phyloP scores from a whole-genome alignment of 2,329 filamentous ascomycete genomes.

The Oidium heveae region DNA sequence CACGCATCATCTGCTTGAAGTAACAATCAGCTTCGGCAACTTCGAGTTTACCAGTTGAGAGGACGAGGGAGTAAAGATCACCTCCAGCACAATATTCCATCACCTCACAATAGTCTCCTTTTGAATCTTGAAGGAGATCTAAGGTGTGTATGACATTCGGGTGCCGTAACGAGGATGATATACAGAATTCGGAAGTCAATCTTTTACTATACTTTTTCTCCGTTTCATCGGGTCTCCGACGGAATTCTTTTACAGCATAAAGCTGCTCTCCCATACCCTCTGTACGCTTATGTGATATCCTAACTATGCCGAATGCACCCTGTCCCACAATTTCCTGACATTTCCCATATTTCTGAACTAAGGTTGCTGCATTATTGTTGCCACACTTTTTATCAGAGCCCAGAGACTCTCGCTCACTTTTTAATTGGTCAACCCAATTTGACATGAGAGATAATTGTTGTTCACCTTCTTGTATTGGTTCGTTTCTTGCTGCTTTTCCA shows the following conservation, averaged over 20 bases:
- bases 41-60: slow-evolving; percentile 76
- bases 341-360: slow-evolving; percentile 95
- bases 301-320: slow-evolving; percentile 88
- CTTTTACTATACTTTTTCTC: slow-evolving; percentile 96
- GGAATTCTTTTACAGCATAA: slow-evolving; percentile 96
- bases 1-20: slow-evolving; percentile 98
- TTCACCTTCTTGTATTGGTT: slow-evolving; percentile 31
- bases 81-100: slow-evolving; percentile 98
- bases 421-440: slow-evolving; percentile 83
- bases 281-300: slow-evolving; percentile 88
- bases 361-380: slow-evolving; percentile 46
- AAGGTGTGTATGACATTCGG: slow-evolving; percentile 96
- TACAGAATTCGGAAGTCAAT: slow-evolving; percentile 91
- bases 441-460: slow-evolving; percentile 81
- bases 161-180: slow-evolving; percentile 86
- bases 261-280: slow-evolving; percentile 66
- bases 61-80: slow-evolving; percentile 79
- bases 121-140: slow-evolving; percentile 81
- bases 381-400: slow-evolving; percentile 54
- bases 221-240: slow-evolving; percentile 76
- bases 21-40: slow-evolving; percentile 88
- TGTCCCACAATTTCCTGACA: slow-evolving; percentile 92
- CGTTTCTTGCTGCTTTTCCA: slow-evolving; percentile 53
- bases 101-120: slow-evolving; percentile 94
- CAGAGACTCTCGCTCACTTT: slow-evolving; percentile 58